Evolutionary conservation across 1,284 basidiomycete genomes (phyloP).

Genomic region (Flammula alnicola): DNA sequence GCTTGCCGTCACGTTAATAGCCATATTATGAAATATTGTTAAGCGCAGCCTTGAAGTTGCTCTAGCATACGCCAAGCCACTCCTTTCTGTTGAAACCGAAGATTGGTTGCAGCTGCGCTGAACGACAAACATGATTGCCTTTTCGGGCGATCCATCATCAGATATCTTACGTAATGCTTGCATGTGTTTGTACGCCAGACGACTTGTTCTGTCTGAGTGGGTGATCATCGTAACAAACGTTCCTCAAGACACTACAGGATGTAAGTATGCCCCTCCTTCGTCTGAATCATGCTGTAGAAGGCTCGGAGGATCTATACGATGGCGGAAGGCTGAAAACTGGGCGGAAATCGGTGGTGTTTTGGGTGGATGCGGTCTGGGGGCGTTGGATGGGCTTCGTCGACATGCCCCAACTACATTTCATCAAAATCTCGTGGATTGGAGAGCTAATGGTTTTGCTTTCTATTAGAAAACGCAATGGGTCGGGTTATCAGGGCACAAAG

Average conservation of each 20-base stretch:
- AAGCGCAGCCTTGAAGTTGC: too few species aligned
- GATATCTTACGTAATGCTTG: constrained; percentile 18
- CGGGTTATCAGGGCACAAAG: constrained; percentile 87
- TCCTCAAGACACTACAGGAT: constrained; percentile 50
- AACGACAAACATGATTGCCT: too few species aligned
- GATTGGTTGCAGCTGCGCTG: too few species aligned
- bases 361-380: constrained; percentile 25
- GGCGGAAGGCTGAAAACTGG: constrained; percentile 26
- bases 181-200: constrained; percentile 18
- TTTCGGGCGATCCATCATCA: too few species aligned
- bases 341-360: constrained; percentile 30
- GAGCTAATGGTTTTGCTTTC: constrained; percentile 36
- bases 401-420: neutral
- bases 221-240: constrained; percentile 27
- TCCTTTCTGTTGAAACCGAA: too few species aligned
- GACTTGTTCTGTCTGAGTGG: constrained; percentile 12
- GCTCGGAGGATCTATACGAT: constrained; percentile 8
- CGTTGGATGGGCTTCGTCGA: constrained; percentile 24
- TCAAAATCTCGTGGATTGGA: constrained; percentile 1
- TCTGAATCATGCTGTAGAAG: constrained; percentile 15
- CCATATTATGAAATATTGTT: neutral
- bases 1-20: too few species aligned
- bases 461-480: constrained; percentile 73
- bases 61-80: too few species aligned
- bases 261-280: constrained; percentile 49